phyloP scores from a whole-genome alignment of 164 flowering plant species.

The Chloranthus sessilifolius region DNA sequence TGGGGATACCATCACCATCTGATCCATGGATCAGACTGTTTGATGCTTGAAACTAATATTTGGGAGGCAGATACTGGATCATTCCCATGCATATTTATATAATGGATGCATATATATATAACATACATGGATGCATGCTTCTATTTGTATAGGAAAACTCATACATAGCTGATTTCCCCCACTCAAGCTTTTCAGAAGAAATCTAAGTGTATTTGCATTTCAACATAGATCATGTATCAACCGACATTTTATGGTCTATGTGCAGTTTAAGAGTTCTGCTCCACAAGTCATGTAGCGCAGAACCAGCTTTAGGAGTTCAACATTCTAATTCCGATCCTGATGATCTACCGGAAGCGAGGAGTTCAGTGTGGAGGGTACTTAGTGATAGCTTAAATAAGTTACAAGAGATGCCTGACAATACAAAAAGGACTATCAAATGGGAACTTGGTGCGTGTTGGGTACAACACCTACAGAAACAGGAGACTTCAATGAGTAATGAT shows the following conservation, averaged over 20 bases:
- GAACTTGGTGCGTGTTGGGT: constrained; percentile 91
- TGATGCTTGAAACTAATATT: no score
- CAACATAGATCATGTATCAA: no score
- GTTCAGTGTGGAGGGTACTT: constrained; percentile 36
- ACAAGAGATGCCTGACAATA: constrained; percentile 22
- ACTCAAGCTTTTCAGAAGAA: no score
- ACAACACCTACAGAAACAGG: constrained; percentile 80
- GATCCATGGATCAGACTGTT: no score
- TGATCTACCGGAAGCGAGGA: constrained; percentile 33
- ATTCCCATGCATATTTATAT: no score
- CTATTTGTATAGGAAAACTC: no score
- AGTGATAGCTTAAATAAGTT: constrained; percentile 54
- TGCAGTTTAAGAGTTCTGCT: constrained; percentile 81
- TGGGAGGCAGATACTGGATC: no score
- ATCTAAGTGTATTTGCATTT: no score
- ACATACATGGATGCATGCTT: no score
- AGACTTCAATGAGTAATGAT: constrained; percentile 33
- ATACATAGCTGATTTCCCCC: no score
- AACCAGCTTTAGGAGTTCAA: constrained; percentile 27
- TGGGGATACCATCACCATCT: no score
- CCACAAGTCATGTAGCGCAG: constrained; percentile 30
- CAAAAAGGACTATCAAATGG: constrained; percentile 62
- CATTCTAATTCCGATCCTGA: constrained; percentile 23
- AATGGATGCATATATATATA: no score
- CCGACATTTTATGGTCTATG: constrained; percentile 6